Evolutionary conservation across 306 rosid genomes (phyloP), one percentile per base, ranked within the genome.

Genomic region (Dryas alaskensis): DNA sequence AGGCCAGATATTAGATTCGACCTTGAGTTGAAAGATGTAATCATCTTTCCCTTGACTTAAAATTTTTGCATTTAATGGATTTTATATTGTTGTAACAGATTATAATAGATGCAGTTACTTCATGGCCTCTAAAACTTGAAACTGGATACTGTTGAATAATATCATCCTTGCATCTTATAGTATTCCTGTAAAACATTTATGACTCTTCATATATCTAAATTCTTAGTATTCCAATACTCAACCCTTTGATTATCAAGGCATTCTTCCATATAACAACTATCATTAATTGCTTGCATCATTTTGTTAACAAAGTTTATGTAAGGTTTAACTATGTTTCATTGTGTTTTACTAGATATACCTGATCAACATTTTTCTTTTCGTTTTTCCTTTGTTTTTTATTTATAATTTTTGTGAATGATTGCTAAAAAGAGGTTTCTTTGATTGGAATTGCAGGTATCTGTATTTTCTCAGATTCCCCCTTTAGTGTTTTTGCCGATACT

Each of bases 1-100:
- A 78, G 90, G 82, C 97, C 96, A 65, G 97, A 91, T 81, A 87
- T 81, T 68, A 87, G 98, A 87, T 91, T 88, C 81, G 92, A 89
- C 76, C 98, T 94, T 16, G 95, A 91, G 80, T 79, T 94, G 73
- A 86, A 84, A 80, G 98, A 91, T 87, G 98, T 94, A 91, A 75
- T 55, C 58, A 67, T 69, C 81, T 84, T 70, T 78, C 70, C 73
- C 76, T 73, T 76, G 52, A 49, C 76, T 39, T 40, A 27, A 3
- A 22, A 22, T 31, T 25, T 67, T 57, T 37, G 8, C n/a, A 63
- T 54, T 64, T 17, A 14, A 27, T 4, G 44, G 46, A 46, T 44
- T 51, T 9, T 3, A 52, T 51, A 6, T 11, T 4, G 25, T 5
- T 0, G 50, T 39, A 10, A 37, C 16, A 39, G 10, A 53, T 52